phyloP scores from a whole-genome alignment of 495 filamentous ascomycete genomes.

The Bacidia gigantensis region DNA sequence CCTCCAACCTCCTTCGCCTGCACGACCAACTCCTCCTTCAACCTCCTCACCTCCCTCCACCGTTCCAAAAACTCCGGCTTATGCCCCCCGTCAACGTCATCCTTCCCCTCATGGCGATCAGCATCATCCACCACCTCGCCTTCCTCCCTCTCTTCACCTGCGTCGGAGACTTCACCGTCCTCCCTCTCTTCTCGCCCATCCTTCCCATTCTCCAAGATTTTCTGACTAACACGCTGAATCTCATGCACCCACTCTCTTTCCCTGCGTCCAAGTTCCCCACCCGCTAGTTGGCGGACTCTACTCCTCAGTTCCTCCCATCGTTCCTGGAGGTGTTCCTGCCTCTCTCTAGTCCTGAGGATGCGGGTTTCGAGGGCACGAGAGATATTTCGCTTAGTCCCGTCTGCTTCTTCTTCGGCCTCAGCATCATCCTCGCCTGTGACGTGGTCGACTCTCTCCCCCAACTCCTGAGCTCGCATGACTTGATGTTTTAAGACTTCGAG shows the following conservation, averaged over 20 bases:
- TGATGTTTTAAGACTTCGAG: conserved; percentile 60
- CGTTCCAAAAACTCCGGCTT: too few relatives aligned
- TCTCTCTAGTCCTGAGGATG: conserved; percentile 42
- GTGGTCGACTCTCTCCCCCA: conserved; percentile 49
- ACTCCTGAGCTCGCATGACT: conserved; percentile 51
- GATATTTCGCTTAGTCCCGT: conserved; percentile 27
- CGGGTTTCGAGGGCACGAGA: conserved; percentile 36
- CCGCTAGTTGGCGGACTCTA: conserved; percentile 42
- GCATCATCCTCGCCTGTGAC: conserved; percentile 49
- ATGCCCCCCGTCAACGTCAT: too few relatives aligned
- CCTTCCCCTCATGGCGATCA: conserved; percentile 1
- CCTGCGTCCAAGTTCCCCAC: conserved; percentile 56
- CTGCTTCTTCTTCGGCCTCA: conserved; percentile 19
- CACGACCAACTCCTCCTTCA: conserved; percentile 19
- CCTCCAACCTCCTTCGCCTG: too few relatives aligned
- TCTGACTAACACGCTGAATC: conserved; percentile 18
- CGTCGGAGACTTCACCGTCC: conserved; percentile 17
- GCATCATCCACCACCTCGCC: background rate
- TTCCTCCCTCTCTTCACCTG: background rate
- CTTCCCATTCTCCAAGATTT: conserved; percentile 12
- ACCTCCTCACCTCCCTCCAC: too few relatives aligned
- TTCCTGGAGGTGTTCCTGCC: conserved; percentile 43
- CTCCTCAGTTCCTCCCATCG: conserved; percentile 52
- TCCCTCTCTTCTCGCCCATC: conserved; percentile 2
- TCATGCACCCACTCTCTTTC: conserved; percentile 46